A percentile compares a stretch with the other conserved stretches of the same genome.
These are phyloP conservation scores for Aspergillus quadrilineatus DNA, from an alignment of 2,329 filamentous ascomycete species.

Conservation along the genomic window DNA sequence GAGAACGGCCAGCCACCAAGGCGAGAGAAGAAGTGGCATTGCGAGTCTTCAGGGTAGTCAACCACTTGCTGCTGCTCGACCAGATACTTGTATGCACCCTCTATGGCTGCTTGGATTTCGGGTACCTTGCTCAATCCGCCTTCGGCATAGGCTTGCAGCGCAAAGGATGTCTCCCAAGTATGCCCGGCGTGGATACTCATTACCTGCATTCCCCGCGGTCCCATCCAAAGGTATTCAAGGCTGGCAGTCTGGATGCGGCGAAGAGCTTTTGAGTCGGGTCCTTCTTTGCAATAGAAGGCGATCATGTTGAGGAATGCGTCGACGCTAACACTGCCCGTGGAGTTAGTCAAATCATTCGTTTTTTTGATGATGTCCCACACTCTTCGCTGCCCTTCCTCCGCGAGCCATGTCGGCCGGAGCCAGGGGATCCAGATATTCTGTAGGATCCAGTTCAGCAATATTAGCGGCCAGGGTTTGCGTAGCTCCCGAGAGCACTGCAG, in stretches of 20 bases:
- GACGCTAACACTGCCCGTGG: background rate
- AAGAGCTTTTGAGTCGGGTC: background rate
- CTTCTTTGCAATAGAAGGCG: conserved; percentile 3
- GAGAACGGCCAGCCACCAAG: conserved; percentile 15
- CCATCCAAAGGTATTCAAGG: conserved; percentile 10
- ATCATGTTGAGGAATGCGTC: conserved; percentile 10
- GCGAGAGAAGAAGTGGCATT: background rate
- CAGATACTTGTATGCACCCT: background rate
- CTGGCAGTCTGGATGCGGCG: conserved; percentile 3
- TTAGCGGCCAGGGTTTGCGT: background rate
- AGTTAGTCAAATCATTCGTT: background rate
- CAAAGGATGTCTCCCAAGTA: conserved; percentile 12
- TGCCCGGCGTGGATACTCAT: conserved; percentile 11
- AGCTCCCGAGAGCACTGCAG: background rate
- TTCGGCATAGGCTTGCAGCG: conserved; percentile 3
- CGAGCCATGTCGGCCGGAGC: background rate
- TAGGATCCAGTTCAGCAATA: background rate
- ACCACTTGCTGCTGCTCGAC: conserved; percentile 1
- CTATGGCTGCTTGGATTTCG: background rate
- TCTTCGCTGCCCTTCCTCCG: background rate
- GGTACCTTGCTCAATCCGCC: background rate
- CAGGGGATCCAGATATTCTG: conserved; percentile 7
- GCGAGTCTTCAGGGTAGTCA: background rate
- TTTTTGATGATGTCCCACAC: conserved; percentile 1
- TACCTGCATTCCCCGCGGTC: conserved; percentile 3